Conservation (phyloP, 805 yeast species). For the Monosporozyma unispora region DNA sequence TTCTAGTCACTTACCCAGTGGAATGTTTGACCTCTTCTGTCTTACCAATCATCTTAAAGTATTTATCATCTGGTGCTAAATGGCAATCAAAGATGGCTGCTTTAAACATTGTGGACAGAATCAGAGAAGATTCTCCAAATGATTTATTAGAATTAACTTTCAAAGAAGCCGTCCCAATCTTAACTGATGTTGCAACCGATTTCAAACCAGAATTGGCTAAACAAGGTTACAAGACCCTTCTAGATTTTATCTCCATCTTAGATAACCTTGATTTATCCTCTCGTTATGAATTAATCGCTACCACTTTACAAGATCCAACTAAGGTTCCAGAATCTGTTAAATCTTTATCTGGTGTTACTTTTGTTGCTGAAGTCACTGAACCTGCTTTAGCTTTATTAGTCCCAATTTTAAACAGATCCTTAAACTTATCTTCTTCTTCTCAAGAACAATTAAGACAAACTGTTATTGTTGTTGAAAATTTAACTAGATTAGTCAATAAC, state of each 20-base stretch:
- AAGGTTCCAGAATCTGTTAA: constrained; percentile 85
- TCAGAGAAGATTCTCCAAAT: constrained; percentile 70
- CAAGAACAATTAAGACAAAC: constrained; percentile 96
- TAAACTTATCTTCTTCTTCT: constrained; percentile 72
- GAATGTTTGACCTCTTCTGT: constrained; percentile 73
- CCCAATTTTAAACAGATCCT: constrained; percentile 84
- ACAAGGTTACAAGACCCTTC: constrained; percentile 65
- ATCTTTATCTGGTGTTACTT: constrained; percentile 84
- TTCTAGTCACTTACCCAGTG: constrained; percentile 60
- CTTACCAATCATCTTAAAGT: constrained; percentile 49
- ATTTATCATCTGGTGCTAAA: constrained; percentile 73
- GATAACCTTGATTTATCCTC: constrained; percentile 90
- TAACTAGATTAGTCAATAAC: constrained; percentile 91
- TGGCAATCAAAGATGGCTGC: constrained; percentile 89
- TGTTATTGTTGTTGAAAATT: constrained; percentile 88
- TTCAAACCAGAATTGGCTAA: constrained; percentile 93
- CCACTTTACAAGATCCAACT: constrained; percentile 82
- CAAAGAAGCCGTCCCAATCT: constrained; percentile 67
- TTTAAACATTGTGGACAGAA: constrained; percentile 59
- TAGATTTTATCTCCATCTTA: constrained; percentile 64
- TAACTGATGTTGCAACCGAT: constrained; percentile 86
- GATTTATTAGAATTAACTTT: constrained; percentile 80
- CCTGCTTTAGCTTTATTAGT: constrained; percentile 85
- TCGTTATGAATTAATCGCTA: constrained; percentile 74
- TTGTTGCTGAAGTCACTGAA: constrained; percentile 97